A percentile compares a stretch with the other conserved stretches of the same genome.
phyloP scores from a whole-genome alignment of 2,329 filamentous ascomycete species.

The Penicillium griseofulvum region DNA sequence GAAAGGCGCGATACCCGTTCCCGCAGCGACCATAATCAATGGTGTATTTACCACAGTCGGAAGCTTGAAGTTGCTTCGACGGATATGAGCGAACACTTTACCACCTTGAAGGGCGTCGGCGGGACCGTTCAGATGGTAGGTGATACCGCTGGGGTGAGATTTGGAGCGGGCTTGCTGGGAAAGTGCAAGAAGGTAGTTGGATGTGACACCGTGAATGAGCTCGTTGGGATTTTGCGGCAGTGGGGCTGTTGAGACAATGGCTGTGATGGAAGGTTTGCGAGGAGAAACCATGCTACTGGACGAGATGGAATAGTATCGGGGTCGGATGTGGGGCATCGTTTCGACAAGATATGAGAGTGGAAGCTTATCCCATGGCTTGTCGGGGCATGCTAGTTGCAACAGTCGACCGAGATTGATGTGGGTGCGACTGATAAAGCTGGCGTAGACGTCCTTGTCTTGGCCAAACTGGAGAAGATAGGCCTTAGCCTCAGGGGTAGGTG shows the following conservation, averaged over 20 bases:
- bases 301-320: slow-evolving; percentile 94
- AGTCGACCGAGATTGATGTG: slow-evolving; percentile 62
- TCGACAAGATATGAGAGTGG: slow-evolving; percentile 89
- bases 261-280: slow-evolving; percentile 66
- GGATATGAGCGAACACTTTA: slow-evolving; percentile 84
- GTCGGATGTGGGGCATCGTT: slow-evolving; percentile 80
- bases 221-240: slow-evolving; percentile 67
- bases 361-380: slow-evolving; percentile 70
- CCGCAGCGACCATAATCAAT: slow-evolving; percentile 53
- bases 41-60: slow-evolving; percentile 51
- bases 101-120: slow-evolving; percentile 89
- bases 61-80: slow-evolving; percentile 95
- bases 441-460: slow-evolving; percentile 82
- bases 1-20: slow-evolving; percentile 52
- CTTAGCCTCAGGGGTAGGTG: slow-evolving; percentile 74
- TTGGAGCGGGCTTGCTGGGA: slow-evolving; percentile 58
- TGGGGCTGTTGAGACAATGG: slow-evolving; percentile 75
- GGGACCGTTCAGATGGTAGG: slow-evolving; percentile 78
- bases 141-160: slow-evolving; percentile 72
- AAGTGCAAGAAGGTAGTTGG: slow-evolving; percentile 83
- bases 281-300: slow-evolving; percentile 57
- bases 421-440: slow-evolving; percentile 68
- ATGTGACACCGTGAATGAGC: slow-evolving; percentile 82
- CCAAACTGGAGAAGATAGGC: slow-evolving; percentile 78
- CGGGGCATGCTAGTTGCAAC: slow-evolving; percentile 60